Evolutionary conservation across 805 yeast genomes (phyloP), one percentile per base, ranked within the genome.

Genomic region (Blastobotrys americana): DNA sequence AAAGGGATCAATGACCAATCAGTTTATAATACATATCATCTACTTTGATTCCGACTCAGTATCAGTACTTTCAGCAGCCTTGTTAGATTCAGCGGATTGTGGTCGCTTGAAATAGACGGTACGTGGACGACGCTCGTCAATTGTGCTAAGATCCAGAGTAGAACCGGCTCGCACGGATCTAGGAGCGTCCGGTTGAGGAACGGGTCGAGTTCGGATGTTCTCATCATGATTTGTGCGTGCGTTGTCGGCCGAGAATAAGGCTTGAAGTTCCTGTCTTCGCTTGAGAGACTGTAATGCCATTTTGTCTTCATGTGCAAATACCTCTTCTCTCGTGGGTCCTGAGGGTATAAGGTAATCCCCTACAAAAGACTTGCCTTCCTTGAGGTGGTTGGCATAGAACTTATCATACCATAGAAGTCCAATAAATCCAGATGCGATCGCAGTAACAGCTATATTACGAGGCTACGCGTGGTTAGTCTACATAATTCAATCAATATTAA

Each of bases 61-160:
- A n/a, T n/a, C n/a, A n/a, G n/a, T n/a, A n/a, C n/a, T n/a, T n/a
- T n/a, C n/a, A n/a, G n/a, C n/a, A n/a, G n/a, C n/a, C n/a, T n/a
- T n/a, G n/a, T n/a, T n/a, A n/a, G n/a, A n/a, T n/a, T n/a, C n/a
- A n/a, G n/a, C n/a, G n/a, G n/a, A n/a, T n/a, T n/a, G n/a, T n/a
- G n/a, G n/a, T n/a, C 31, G 31, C 18, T 35, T 22, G 35, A 20
- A 42, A 23, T 44, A 40, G 20, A 43, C 46, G 10, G 59, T 44
- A 17, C 60, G 59, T 13, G 58, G 57, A 17, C 64, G 51, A 36
- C 66, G 57, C 52, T 55, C 62, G 34, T 51, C 53, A 10, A 61
- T 34, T 10, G 39, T 34, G 15, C 46, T 47, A 31, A 50, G 40
- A 33, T 58, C 61, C 22, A 57, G 35, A 10, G 51, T 51, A 9